Percentiles rank a stretch among this genome's conserved stretches.
Conservation (phyloP, 2,329 filamentous ascomycete species). For the Pestalotiopsis fici region DNA sequence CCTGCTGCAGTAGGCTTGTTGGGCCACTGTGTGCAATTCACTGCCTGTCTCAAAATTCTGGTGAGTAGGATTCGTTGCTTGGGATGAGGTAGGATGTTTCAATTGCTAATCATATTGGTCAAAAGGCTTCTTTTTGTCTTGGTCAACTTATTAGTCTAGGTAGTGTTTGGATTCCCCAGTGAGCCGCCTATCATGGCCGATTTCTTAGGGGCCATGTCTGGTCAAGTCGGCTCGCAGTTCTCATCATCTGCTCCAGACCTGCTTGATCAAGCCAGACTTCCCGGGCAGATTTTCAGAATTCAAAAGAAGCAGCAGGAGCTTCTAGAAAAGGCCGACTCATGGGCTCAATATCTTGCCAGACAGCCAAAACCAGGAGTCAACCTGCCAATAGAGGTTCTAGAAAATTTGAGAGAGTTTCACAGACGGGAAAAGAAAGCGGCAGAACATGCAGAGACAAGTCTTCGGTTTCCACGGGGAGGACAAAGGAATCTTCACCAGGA, state of each 20-base stretch:
- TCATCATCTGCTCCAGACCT: conserved; percentile 19
- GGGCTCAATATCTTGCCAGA: conserved; percentile 26
- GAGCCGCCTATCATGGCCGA: neutral
- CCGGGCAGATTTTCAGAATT: conserved; percentile 42
- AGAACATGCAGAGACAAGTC: neutral
- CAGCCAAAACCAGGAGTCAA: conserved; percentile 26
- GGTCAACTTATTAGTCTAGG: neutral
- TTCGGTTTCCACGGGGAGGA: neutral
- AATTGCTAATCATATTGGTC: neutral
- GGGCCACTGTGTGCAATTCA: neutral
- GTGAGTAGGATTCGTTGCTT: neutral
- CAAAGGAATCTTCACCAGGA: neutral
- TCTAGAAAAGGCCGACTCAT: conserved; percentile 43
- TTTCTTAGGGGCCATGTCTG: neutral
- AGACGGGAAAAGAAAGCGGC: conserved; percentile 13
- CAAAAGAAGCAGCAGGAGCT: conserved; percentile 49
- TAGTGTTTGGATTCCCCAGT: neutral
- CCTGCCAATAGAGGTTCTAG: conserved; percentile 33
- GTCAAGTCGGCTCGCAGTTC: conserved; percentile 11
- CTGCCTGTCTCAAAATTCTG: neutral
- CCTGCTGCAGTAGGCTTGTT: no score
- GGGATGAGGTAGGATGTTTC: neutral
- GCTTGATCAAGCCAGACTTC: conserved; percentile 35
- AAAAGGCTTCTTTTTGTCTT: neutral
- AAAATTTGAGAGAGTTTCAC: conserved; percentile 23